Percentiles rank a stretch among this genome's conserved stretches.
phyloP scores from a whole-genome alignment of 345 rosid genomes.

The Ceriops tagal region DNA sequence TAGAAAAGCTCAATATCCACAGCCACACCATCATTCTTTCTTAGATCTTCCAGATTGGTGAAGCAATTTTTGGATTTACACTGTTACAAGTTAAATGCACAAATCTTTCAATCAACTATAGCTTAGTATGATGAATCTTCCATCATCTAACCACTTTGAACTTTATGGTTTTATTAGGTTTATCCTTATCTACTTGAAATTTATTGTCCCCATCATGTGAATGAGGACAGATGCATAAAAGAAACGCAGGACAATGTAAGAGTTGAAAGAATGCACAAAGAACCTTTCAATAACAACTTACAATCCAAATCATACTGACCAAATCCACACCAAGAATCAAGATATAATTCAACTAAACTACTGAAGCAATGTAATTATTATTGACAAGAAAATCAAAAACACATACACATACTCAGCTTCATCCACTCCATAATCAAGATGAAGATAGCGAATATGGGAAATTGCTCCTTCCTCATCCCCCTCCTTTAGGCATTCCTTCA shows the following conservation, averaged over 20 bases:
- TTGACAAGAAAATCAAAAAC: not conserved
- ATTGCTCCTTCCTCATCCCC: constrained; percentile 56
- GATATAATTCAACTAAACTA: constrained; percentile 1
- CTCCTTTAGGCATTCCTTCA: constrained; percentile 37
- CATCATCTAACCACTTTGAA: not conserved
- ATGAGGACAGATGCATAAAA: too few relatives aligned
- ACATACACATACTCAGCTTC: constrained; percentile 66
- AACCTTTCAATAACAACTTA: too few relatives aligned
- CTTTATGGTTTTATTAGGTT: not conserved
- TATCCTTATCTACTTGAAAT: not conserved
- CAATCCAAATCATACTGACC: not conserved
- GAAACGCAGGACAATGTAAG: not conserved
- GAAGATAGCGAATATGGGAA: constrained; percentile 62
- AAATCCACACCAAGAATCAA: not conserved
- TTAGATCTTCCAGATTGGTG: not conserved
- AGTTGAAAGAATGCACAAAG: not conserved
- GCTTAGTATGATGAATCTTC: not conserved
- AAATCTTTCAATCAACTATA: not conserved
- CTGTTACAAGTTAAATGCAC: not conserved
- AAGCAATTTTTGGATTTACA: not conserved
- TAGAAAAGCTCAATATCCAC: not conserved
- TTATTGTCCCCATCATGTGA: too few relatives aligned
- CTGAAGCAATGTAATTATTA: not conserved
- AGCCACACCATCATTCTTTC: not conserved
- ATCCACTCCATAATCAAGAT: constrained; percentile 61